phyloP scores from a whole-genome alignment of 148 eudicot genomes.

The Rhododendron ovatum region DNA sequence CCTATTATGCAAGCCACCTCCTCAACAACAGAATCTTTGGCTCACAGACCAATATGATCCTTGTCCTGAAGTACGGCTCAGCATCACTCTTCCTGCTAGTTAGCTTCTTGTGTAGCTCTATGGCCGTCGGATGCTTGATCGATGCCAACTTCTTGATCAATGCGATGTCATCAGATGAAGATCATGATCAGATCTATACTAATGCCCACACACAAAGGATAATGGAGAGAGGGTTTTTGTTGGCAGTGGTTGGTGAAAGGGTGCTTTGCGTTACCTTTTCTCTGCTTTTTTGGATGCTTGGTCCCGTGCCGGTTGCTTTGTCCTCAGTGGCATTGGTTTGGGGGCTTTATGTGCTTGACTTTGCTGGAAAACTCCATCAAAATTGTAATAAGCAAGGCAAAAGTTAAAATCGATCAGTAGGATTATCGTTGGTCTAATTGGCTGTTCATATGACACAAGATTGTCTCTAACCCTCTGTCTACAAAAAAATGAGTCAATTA shows the following conservation, averaged over 20 bases:
- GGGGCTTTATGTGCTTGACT: constrained; percentile 65
- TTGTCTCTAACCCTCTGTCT: background rate
- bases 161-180: constrained; percentile 16
- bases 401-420: background rate
- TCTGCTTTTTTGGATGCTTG: constrained; percentile 65
- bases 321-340: constrained; percentile 52
- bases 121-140: constrained; percentile 52
- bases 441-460: background rate
- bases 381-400: background rate
- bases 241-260: constrained; percentile 58
- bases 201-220: constrained; percentile 29
- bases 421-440: background rate
- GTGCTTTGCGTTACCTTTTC: constrained; percentile 57
- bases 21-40: constrained; percentile 43
- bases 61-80: constrained; percentile 59
- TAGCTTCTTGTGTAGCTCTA: constrained; percentile 79
- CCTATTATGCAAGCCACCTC: constrained; percentile 46
- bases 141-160: constrained; percentile 77
- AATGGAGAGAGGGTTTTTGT: constrained; percentile 59
- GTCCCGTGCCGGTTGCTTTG: constrained; percentile 50
- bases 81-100: constrained; percentile 41
- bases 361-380: constrained; percentile 12
- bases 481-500: background rate
- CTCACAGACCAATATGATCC: constrained; percentile 38
- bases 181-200: constrained; percentile 28